phyloP scores from a whole-genome alignment of 2,329 filamentous ascomycete species.

The Beauveria medogensis region DNA sequence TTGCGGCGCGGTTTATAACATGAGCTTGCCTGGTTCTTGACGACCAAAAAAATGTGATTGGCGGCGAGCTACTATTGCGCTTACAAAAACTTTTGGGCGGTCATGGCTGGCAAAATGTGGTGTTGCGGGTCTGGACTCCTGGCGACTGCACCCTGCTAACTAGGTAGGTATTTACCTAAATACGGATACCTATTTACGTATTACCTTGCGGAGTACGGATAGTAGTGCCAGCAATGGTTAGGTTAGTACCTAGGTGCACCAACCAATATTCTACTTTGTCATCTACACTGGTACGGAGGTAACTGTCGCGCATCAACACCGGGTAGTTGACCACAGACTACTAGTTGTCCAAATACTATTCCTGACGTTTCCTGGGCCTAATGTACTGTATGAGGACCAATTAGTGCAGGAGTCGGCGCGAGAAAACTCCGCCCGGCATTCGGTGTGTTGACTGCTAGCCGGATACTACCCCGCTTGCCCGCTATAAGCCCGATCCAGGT shows the following conservation, averaged over 20 bases:
- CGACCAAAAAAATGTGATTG: constrained; percentile 6
- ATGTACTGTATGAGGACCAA: background rate
- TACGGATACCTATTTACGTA: too few species aligned
- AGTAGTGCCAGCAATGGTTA: too few species aligned
- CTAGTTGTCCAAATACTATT: too few species aligned
- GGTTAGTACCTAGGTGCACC: too few species aligned
- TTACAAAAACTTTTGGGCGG: constrained; percentile 18
- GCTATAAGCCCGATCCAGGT: background rate
- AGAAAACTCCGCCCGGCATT: constrained; percentile 5
- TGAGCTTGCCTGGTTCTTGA: constrained; percentile 7
- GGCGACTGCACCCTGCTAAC: background rate
- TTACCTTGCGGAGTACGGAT: too few species aligned
- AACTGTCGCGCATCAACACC: too few species aligned
- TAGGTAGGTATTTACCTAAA: background rate
- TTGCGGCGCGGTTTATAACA: constrained; percentile 7
- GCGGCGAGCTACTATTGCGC: constrained; percentile 6
- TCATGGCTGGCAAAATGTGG: constrained; percentile 21
- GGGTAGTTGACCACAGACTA: too few species aligned
- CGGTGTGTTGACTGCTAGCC: background rate
- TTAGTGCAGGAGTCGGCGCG: background rate
- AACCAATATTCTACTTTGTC: too few species aligned
- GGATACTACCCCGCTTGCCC: background rate
- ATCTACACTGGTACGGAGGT: too few species aligned
- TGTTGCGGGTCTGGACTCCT: background rate
- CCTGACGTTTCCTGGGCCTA: too few species aligned